Evolutionary conservation across 768 basidiomycete genomes (phyloP), one percentile per base, ranked within the genome.

Genomic region (Mycena epipterygia): DNA sequence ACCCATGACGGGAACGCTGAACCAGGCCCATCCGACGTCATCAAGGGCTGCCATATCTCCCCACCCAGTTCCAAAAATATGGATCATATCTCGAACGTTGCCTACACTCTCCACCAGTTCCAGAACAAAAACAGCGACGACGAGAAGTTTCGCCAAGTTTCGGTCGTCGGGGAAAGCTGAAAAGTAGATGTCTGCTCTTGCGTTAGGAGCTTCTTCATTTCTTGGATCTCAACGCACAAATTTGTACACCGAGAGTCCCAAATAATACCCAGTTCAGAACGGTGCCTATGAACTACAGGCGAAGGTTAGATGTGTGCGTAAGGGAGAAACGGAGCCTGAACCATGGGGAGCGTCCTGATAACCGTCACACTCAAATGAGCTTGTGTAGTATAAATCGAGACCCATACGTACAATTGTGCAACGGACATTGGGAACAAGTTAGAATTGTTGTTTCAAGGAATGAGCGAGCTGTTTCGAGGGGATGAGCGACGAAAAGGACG

Each of bases 211-310:
- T 52, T 55, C 19, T 5, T 1, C 41, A 12, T 2, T 46, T 19
- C 27, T 19, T 13, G 30, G 30, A 41, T 6, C n/a, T n/a, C 35
- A 30, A 70, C 68, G 21, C 46, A 68, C 71, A 68, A 30, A 59
- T 44, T 57, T 73, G 72, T 1, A 66, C 63, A 14, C 64, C 23
- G 44, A 73, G 72, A 5, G 35, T 49, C 9, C 68, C 67, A 53
- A 73, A 69, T 21, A 73, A 62, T 3, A 9, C 27, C 67, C 67
- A 65, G 63, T 73, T 73, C 37, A 69, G 12, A 30, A 70, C 21
- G 17, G 58, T 59, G 33, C 72, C 72, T 19, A 73, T 55, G 59
- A 73, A 62, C 72, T 65, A 21, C 6, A 44, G 5, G 56, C 2
- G 41, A 41, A 39, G 25, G 30, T 56, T 13, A 17, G 41, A 14